Evolutionary conservation across 176 grass and related monocot genomes (phyloP), one percentile per base, ranked within the genome.

Genomic region (Avena insularis): DNA sequence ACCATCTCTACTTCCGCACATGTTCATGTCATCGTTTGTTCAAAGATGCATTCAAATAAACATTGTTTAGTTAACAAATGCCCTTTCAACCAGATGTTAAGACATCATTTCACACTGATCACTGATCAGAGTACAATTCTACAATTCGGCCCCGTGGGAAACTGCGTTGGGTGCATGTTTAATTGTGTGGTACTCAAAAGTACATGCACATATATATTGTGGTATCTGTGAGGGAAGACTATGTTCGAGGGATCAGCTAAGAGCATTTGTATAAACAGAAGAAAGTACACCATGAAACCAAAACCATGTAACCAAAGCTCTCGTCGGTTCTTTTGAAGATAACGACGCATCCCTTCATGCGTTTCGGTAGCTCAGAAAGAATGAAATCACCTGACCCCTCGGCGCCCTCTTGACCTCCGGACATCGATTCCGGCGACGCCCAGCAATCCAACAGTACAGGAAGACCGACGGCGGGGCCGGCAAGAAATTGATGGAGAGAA

Each of bases 311-410:
- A 31, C 23, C 63, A 53, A 78, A 17, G 16, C 72, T 36, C 9
- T 36, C 33, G 1, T 55, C 9, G 60, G 75, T 53, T 65, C 19
- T 67, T 23, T 23, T 15, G 1, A 74, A 79, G 5, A 75, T 4
- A 54, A 85, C n/a, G 3, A 77, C 20, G 6, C 50, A 16, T 75
- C 16, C 20, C 29, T 49, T 6, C 48, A 50, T 15, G n/a, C 56
- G 40, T 27, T 11, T 75, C 40, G 45, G 29, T 13, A 64, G 56
- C 46, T 72, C 70, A 54, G 73, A 71, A 2, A 27, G 62, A 36
- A 33, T 51, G 33, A 48, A 83, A 72, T 76, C 76, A 87, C 89
- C 89, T 75, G 81, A 80, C 4, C 58, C 85, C 8, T 67, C 88
- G 60, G 50, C 25, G 29, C 53, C 80, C 14, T 91, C 81, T 75